A percentile compares a stretch with the other conserved stretches of the same genome.
Evolutionary conservation across 768 basidiomycete species (phyloP).

Genomic region (Termitomyces heimii): DNA sequence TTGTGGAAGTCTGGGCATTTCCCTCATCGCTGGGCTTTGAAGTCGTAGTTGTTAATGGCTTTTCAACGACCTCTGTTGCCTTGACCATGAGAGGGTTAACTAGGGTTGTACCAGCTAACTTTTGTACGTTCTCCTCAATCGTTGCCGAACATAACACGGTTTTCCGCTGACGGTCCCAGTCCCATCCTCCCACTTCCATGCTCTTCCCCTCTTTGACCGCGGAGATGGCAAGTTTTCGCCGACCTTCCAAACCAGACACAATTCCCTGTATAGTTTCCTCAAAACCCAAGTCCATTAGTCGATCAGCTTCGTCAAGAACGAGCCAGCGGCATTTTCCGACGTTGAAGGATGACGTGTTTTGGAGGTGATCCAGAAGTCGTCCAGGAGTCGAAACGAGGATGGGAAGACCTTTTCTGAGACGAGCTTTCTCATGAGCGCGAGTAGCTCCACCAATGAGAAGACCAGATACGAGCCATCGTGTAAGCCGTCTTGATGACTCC

Average conservation of each 20-base stretch:
- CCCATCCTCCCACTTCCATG: slow-evolving; percentile 78
- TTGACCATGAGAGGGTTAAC: slow-evolving; percentile 80
- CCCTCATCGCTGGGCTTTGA: slow-evolving; percentile 10
- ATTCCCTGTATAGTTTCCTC: slow-evolving; percentile 94
- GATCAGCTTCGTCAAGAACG: slow-evolving; percentile 94
- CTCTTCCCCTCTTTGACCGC: slow-evolving; percentile 63
- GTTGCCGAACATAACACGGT: slow-evolving; percentile 97
- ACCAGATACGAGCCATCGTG: slow-evolving; percentile 93
- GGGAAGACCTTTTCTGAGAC: slow-evolving; percentile 89
- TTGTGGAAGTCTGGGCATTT: slow-evolving; percentile 14
- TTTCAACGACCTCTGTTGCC: slow-evolving; percentile 51
- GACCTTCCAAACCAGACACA: slow-evolving; percentile 79
- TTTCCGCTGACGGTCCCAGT: slow-evolving; percentile 70
- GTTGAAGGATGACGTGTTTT: slow-evolving; percentile 91
- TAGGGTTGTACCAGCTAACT: slow-evolving; percentile 80
- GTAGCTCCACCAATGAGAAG: slow-evolving; percentile 93
- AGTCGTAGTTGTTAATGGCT: slow-evolving; percentile 11
- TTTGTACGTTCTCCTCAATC: slow-evolving; percentile 91
- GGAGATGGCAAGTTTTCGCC: slow-evolving; percentile 64
- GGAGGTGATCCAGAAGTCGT: slow-evolving; percentile 90
- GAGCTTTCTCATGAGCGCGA: slow-evolving; percentile 91
- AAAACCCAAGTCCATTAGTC: slow-evolving; percentile 97
- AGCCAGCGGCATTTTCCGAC: slow-evolving; percentile 94
- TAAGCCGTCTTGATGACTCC: slow-evolving; percentile 41
- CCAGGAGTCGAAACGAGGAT: slow-evolving; percentile 96